Evolutionary conservation across 1,284 basidiomycete species (phyloP), one percentile per base, ranked within the genome.

Genomic region (Cryptococcus sp.): DNA sequence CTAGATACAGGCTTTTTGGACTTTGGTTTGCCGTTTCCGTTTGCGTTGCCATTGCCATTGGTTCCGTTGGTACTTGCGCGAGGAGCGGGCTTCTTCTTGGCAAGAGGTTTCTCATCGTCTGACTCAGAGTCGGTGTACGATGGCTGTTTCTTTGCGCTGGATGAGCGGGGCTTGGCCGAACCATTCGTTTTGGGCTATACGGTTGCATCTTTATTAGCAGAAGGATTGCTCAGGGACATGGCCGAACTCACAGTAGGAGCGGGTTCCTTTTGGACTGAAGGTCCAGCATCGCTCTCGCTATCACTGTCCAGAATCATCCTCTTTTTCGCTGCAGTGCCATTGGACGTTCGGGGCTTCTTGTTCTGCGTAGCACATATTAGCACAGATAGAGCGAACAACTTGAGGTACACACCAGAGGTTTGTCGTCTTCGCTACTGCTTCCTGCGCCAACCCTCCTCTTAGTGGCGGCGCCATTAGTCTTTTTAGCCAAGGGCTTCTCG

Each of bases 41-140:
- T 72, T 16, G 68, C 66, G 59, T 78, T 80, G 13, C 59, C 46
- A 47, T 66, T 66, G 44, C 59, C 54, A 49, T 60, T 56, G 19
- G 47, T 19, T 3, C 17, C n/a, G 7, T 53, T 50, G 47, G 50
- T 17, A 50, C 42, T 55, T 17, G 35, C 47, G 4, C 87, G 64
- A 88, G 87, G n/a, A 87, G 87, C 79, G 56, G 81, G 80, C 16
- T 76, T 52, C 59, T 80, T 78, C 27, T 78, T 72, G 23, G 81
- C 82, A 50, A 87, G 81, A 11, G 86, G 84, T 67, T 80, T 78
- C 3, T 75, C 74, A 50, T 76, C 74, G 31, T 74, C 71, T 11
- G 65, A 69, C 13, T 69, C 68, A 19, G 68, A 71, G 22, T 70
- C 72, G 39, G 67, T 64, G 1, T 67, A 62, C 1, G 65, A 47